Evolutionary conservation across 2,329 filamentous ascomycete species (phyloP), one percentile per base, ranked within the genome.

Genomic region (Monilinia fructigena): DNA sequence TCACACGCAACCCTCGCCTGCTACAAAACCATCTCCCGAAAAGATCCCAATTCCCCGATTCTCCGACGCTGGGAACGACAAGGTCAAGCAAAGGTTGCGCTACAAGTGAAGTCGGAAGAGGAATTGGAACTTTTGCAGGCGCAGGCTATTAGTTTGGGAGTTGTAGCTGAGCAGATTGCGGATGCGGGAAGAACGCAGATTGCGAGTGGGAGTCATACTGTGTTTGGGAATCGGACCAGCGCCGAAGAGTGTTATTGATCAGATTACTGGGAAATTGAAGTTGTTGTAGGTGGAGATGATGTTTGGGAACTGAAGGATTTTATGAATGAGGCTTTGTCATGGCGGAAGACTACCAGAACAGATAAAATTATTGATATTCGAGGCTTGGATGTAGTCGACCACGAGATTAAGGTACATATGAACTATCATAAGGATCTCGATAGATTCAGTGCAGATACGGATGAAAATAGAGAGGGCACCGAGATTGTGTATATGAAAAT

Each of bases 181-280:
- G 95, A 99, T 79, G 95, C 95, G n/a, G 95, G 95, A 18, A 86
- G 95, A 69, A 99, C 95, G 55, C 95, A 99, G 85, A 98, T 99
- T 78, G 93, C 93, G 63, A 88, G 90, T 54, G 94, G 95, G 23
- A 97, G 93, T 77, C 85, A 92, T 77, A 99, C 95, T 0, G 95
- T 99, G 53, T 81, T 81, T 99, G 62, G 95, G 95, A 0, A 87
- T 94, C 63, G 88, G 88, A 0, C 88, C 88, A 2, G 94, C 89
- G 35, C 94, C 94, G 0, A 93, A 90, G 82, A 93, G 91, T 74
- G 81, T 93, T 66, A 88, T 99, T 60, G 92, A 99, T 77, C 81
- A 89, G 77, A 87, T 99, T 69, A 97, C 93, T 6, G 92, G 92
- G 1, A 83, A 88, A 68, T 80, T 97, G 79, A 97, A 95, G 83